Base-by-base conservation (phyloP, 441 rosid genomes). In the Aquilaria agallochum region DNA sequence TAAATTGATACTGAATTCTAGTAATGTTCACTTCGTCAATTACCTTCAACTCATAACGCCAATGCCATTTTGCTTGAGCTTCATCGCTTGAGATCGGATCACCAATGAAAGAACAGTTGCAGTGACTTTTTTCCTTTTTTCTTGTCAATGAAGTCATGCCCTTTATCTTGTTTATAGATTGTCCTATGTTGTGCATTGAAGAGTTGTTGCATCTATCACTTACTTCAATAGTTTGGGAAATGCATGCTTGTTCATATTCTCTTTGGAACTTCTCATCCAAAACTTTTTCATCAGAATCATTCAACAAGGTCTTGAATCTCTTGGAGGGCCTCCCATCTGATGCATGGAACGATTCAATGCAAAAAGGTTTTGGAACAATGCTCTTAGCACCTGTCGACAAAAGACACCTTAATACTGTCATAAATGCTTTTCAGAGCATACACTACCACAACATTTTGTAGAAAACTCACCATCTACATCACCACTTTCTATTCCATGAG, bases 21-120 rank as follows among this genome's bases (percentile, higher is more conserved):
- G 27, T 20, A 20, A 20, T 20, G 27, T 20, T 20, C 27, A 20
- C 27, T 20, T 33, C 44, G 49, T 46, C 49, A 49, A 58, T 61
- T 72, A 94, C 98, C 98, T 90, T 87, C 73, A 85, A 68, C 51
- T 87, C 88, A 61, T 94, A 90, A 40, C 98, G 92, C 98, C 98
- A 94, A 50, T 64, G 67, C 96, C 97, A 94, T 72, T 80, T 84
- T 73, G 80, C 79, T 69, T 74, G 80, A 56, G 97, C 98, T 72
- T 85, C 94, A 50, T 84, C 90, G 33, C 67, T 63, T 33, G 85
- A 78, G 69, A 94, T 66, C 13, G 98, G 89, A 70, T 87, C 87
- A 54, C 97, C 98, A 63, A 84, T 63, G 63, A 93, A 79, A 66
- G n/a, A 80, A 71, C 66, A 71, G 36, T 14, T 31, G 45, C 5